These are phyloP conservation scores for Atalantia buxifolia DNA, from an alignment of 345 rosid species.

Conservation along the genomic window DNA sequence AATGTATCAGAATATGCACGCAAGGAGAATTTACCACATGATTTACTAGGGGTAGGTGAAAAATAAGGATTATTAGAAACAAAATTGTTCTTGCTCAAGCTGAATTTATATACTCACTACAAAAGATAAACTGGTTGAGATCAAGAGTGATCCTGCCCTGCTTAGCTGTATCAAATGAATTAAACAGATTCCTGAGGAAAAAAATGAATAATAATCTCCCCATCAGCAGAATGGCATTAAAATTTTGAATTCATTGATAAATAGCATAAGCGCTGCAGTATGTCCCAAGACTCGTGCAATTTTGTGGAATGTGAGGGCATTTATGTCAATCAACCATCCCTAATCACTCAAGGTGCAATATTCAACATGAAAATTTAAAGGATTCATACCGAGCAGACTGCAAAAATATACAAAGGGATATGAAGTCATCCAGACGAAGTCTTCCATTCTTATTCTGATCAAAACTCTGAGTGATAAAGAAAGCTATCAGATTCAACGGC, in stretches of 20 bases:
- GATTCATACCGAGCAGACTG: conserved; percentile 58
- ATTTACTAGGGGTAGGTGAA: not conserved
- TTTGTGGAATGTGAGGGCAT: not conserved
- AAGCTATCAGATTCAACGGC: conserved; percentile 2
- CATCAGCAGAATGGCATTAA: not conserved
- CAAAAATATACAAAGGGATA: conserved; percentile 63
- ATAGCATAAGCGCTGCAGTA: too few species aligned
- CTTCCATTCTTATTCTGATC: conserved; percentile 58
- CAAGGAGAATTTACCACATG: not conserved
- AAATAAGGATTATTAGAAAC: not conserved
- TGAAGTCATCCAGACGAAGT: conserved; percentile 65
- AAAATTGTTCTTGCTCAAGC: not conserved
- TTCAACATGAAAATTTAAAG: not conserved
- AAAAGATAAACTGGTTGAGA: conserved; percentile 63
- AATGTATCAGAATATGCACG: conserved; percentile 2
- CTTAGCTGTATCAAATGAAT: conserved; percentile 66
- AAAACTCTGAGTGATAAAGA: conserved; percentile 45
- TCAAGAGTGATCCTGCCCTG: conserved; percentile 70
- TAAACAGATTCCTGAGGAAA: conserved; percentile 52
- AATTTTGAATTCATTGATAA: not conserved
- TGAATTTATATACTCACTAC: conserved; percentile 43
- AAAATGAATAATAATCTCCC: not conserved
- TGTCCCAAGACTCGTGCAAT: not conserved
- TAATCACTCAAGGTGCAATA: not conserved
- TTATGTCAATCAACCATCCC: not conserved